Percentiles rank a stretch among this genome's conserved stretches.
Conservation (phyloP, 2,329 filamentous ascomycete species). For the Monilinia fructigena region DNA sequence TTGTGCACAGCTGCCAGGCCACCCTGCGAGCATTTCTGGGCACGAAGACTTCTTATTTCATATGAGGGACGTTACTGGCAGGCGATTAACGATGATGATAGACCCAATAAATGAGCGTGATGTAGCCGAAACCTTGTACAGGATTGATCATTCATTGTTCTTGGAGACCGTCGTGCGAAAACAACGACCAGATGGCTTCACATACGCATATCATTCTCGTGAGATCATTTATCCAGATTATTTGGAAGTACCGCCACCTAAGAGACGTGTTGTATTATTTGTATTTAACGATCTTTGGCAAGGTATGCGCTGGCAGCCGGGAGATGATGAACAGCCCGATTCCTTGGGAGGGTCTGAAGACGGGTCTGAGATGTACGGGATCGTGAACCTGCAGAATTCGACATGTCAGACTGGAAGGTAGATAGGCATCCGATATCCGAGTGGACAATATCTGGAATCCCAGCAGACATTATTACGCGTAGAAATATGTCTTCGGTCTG, state of each 20-base stretch:
- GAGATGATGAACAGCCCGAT: neutral
- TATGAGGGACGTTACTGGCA: neutral
- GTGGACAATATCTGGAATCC: neutral
- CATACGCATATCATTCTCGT: neutral
- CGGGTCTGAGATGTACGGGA: neutral
- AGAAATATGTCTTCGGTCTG: neutral
- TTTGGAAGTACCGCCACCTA: neutral
- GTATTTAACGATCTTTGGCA: neutral
- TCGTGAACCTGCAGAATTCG: neutral
- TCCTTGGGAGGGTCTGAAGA: neutral
- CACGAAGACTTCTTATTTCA: fast-evolving
- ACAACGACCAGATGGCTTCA: neutral
- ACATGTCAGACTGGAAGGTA: neutral
- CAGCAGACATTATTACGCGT: too few species aligned
- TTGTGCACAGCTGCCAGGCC: neutral
- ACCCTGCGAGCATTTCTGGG: neutral
- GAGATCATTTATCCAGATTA: neutral
- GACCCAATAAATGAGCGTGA: conserved; percentile 3
- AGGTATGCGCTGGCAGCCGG: neutral
- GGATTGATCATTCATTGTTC: conserved; percentile 5
- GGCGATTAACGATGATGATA: neutral
- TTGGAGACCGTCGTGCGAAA: neutral
- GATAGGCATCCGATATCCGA: fast-evolving
- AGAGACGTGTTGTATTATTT: neutral
- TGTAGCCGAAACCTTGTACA: conserved; percentile 3